Conservation (phyloP, 1,284 basidiomycete genomes). For the Flammula alnicola region DNA sequence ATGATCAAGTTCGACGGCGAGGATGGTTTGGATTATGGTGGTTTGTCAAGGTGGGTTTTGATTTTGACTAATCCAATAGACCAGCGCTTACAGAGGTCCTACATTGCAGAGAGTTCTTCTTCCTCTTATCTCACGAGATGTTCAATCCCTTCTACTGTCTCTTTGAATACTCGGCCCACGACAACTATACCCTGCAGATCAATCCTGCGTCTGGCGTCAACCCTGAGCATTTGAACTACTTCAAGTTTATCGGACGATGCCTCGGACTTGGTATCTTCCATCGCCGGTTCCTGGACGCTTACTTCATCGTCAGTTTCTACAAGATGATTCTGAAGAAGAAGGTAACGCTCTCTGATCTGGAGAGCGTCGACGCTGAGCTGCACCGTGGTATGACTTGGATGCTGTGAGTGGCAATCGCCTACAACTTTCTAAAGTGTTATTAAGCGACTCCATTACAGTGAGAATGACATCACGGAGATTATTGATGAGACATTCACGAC, state of each 20-base stretch:
- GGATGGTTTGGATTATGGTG: conserved; percentile 95
- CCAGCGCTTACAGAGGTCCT: conserved; percentile 4
- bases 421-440: background rate
- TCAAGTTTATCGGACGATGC: conserved; percentile 95
- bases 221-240: conserved; percentile 96
- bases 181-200: conserved; percentile 96
- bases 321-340: conserved; percentile 97
- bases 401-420: conserved; percentile 57
- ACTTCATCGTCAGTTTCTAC: conserved; percentile 97
- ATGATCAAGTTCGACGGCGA: conserved; percentile 99
- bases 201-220: conserved; percentile 95
- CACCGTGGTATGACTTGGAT: conserved; percentile 94
- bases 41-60: conserved; percentile 75
- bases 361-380: conserved; percentile 87
- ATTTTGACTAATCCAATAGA: background rate
- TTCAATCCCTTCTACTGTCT: conserved; percentile 96
- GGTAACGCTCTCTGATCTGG: conserved; percentile 82
- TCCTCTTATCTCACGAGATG: conserved; percentile 95
- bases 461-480: conserved; percentile 90
- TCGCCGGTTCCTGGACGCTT: conserved; percentile 93
- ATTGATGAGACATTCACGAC: conserved; percentile 92
- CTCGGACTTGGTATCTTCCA: conserved; percentile 95
- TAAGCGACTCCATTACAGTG: conserved; percentile 44
- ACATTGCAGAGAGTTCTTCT: conserved; percentile 70
- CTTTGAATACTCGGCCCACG: conserved; percentile 96